Base-by-base conservation (phyloP, 495 filamentous ascomycete species). In the Tetracladium setigerum region DNA sequence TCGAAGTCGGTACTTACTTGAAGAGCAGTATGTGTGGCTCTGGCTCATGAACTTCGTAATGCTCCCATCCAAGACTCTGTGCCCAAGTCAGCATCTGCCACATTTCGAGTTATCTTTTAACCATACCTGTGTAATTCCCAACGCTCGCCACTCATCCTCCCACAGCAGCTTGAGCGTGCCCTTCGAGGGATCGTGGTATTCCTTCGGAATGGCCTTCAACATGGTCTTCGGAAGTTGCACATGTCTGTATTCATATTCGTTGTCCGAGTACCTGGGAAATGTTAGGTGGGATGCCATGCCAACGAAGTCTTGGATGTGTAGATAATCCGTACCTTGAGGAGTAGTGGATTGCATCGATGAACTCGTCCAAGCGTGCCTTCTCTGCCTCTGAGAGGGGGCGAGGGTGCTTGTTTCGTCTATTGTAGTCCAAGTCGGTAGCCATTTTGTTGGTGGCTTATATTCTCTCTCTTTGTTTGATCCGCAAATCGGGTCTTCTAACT, bases 41-140 rank as follows among this genome's bases (percentile, higher is more conserved):
- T 31, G 92, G 92, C 65, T 95, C 94, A 62, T 98, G 92, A 44
- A 97, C 92, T 66, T 98, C 92, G 55, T 98, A 98, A 67, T 98
- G 92, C 61, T 96, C 90, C 92, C 92, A 98, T 19, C 92, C 92
- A 53, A 97, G 70, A 65, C 94, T 97, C 89, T 97, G 17, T 19
- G 38, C 44, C n/a, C 18, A 19, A 16, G 17, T 37, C 18, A 43
- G 11, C 33, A 46, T 58, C 52, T n/a, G 54, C 46, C 44, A 35
- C n/a, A 35, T 14, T 30, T 38, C 17, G 34, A 14, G 17, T 15
- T 18, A 13, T 24, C 11, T 45, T 38, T 27, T 39, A 22, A 13
- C 49, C 70, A 32, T 64, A 92, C 89, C 79, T 95, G 90, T 52
- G 91, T 97, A 53, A 98, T 98, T 24, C 92, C 92, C 59, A 98